Evolutionary conservation across 2,329 filamentous ascomycete species (phyloP), one percentile per base, ranked within the genome.

Genomic region (Aspergillus fumigatus): DNA sequence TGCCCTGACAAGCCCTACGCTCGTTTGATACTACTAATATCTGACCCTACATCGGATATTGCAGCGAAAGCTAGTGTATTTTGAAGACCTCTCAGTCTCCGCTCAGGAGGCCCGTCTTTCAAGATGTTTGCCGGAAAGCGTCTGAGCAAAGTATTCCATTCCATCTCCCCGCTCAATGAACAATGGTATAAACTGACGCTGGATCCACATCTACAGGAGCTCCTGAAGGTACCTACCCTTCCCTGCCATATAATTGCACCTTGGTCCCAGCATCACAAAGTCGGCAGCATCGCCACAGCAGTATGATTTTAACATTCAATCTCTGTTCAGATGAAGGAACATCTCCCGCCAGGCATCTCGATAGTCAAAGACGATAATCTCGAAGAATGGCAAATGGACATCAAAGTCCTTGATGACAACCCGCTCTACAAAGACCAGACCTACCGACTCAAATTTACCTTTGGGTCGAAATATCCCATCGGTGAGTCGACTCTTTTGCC

Each of bases 371-470:
- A 90, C 56, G 89, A 95, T 49, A 88, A 92, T 72, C 86, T 96
- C 52, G 83, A 90, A 68, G 88, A 94, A 77, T 99, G 94, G 95
- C 80, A 87, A 51, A 86, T 97, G 77, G 95, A 99, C 71, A 95
- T 99, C 53, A 80, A 83, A 64, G 93, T 99, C 52, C 83, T 97
- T 43, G 94, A 97, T 73, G 78, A 84, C 57, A 99, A 99, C 70
- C 93, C 93, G 1, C 77, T 99, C 50, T 99, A 99, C 76, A 77
- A 84, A 52, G 83, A 85, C 70, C 82, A 97, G 71, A 87, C 79
- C 25, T 97, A 90, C 76, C 84, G 93, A 23, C 79, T 99, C 53
- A 92, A 91, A 70, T 96, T 99, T 74, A 87, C 82, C 50, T 99
- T 99, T 74, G 86, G 85, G 59, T 80, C 82, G 32, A 85, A 84